Percentiles rank a stretch among this genome's conserved stretches.
Evolutionary conservation across 768 basidiomycete genomes (phyloP).

Genomic region (Fomitopsis serialis): DNA sequence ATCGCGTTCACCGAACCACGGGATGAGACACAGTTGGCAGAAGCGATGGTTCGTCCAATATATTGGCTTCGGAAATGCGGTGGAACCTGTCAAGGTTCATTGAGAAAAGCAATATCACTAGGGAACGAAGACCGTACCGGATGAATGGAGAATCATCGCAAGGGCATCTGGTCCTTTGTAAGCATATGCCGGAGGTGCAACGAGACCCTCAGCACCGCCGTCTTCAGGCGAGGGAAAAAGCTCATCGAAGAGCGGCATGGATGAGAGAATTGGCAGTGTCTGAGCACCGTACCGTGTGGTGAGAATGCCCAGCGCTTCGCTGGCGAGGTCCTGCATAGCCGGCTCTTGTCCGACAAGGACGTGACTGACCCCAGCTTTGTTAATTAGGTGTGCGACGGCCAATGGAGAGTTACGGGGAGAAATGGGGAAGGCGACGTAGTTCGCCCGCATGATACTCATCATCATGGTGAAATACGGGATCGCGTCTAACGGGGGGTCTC

Average conservation of each 20-base stretch:
- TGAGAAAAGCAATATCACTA: neutral
- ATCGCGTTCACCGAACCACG: constrained; percentile 2
- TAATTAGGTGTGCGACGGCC: constrained; percentile 26
- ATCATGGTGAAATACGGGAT: constrained; percentile 14
- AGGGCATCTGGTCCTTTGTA: constrained; percentile 7
- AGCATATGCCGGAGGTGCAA: neutral
- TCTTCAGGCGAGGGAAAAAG: neutral
- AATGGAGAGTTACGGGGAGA: constrained; percentile 28
- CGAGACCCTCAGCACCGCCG: neutral
- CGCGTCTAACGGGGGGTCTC: constrained; percentile 15
- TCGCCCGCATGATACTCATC: constrained; percentile 16
- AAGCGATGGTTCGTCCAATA: constrained; percentile 12
- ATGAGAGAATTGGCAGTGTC: constrained; percentile 1
- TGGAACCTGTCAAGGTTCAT: constrained; percentile 10
- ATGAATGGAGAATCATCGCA: constrained; percentile 15
- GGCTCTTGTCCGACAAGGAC: constrained; percentile 26
- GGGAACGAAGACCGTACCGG: constrained; percentile 6
- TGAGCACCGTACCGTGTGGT: neutral
- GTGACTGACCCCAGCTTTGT: constrained; percentile 12
- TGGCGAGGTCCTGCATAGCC: constrained; percentile 17
- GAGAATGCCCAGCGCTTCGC: constrained; percentile 17
- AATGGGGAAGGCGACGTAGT: constrained; percentile 26
- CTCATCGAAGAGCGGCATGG: constrained; percentile 16
- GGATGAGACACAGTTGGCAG: constrained; percentile 9
- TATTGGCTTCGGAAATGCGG: constrained; percentile 17